Evolutionary conservation across 2,329 filamentous ascomycete genomes (phyloP).

Genomic region (Madurella mycetomatis): DNA sequence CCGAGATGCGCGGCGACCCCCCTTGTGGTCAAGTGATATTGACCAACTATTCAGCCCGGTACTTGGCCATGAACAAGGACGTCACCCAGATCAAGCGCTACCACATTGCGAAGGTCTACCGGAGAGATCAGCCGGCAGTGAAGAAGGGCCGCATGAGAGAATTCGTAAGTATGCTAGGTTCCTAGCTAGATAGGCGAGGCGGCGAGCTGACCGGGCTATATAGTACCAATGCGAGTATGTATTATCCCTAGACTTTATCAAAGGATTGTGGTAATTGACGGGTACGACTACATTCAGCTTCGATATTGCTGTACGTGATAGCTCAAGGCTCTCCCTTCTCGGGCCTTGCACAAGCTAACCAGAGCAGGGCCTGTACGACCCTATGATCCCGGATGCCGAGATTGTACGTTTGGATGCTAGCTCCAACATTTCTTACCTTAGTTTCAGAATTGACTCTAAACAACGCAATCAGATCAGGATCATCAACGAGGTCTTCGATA

Average conservation of each 20-base stretch:
- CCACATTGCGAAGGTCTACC: slow-evolving; percentile 90
- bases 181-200: not conserved
- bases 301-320: slow-evolving; percentile 63
- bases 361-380: slow-evolving; percentile 63
- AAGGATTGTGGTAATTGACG: not conserved
- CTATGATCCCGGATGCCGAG: slow-evolving; percentile 91
- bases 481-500: slow-evolving; percentile 78
- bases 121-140: slow-evolving; percentile 77
- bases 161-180: slow-evolving; percentile 22
- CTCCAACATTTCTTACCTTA: not conserved
- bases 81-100: slow-evolving; percentile 87
- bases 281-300: slow-evolving; percentile 43
- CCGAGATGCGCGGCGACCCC: not conserved
- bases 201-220: slow-evolving; percentile 7
- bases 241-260: not conserved
- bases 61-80: slow-evolving; percentile 83
- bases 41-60: slow-evolving; percentile 56
- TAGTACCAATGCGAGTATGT: slow-evolving; percentile 74
- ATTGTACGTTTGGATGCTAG: slow-evolving; percentile 39
- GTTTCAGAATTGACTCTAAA: not conserved
- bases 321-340: not conserved
- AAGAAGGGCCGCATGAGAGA: slow-evolving; percentile 91
- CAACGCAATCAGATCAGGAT: slow-evolving; percentile 55
- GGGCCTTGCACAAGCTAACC: not conserved
- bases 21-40: not conserved